Evolutionary conservation across 169 alveolate genomes (phyloP), one percentile per base, ranked within the genome.

Genomic region (Plasmodium cynomolgi): DNA sequence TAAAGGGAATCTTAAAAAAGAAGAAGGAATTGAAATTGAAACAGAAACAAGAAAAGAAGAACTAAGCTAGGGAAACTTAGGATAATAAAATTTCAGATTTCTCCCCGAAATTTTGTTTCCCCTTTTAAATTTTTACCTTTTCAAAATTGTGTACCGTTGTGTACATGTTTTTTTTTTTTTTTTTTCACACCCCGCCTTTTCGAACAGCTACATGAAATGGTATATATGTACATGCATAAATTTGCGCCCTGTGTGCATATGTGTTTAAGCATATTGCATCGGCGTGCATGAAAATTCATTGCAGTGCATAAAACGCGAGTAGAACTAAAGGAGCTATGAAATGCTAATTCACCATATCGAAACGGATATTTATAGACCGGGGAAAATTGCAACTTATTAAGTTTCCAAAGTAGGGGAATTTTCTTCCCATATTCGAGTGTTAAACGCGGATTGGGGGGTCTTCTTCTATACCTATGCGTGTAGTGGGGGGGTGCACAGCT

Each of bases 1-100:
- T 95, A 95, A 95, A 91, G 95, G 97, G 97, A 79, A 96, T 95
- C 82, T 47, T 96, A 92, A 95, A 96, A 47, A 86, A 86, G 71
- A 75, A 86, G 72, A 56, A 77, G 81, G 93, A 86, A 77, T 77
- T 86, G 71, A 86, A 77, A 86, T 20, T 77, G 73, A 77, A 86
- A 33, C 80, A 75, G 39, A 86, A 86, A 56, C 93, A 86, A 77
- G 92, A 83, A 83, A 54, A 29, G 9, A 84, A 84, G 20, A 83
- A 83, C 17, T 83, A 17, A 62, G 71, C 26, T 13, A n/a, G 23
- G 34, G n/a, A 58, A 1, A 41, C 34, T 5, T 20, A 71, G 17
- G 29, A 54, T 23, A 47, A 23, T 81, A 1, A 68, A 62, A 37
- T 77, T n/a, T 77, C 20, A 37, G n/a, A 9, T 20, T 77, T 77